Evolutionary conservation across 2,329 filamentous ascomycete genomes (phyloP).

Genomic region (Calonectria naviculata): DNA sequence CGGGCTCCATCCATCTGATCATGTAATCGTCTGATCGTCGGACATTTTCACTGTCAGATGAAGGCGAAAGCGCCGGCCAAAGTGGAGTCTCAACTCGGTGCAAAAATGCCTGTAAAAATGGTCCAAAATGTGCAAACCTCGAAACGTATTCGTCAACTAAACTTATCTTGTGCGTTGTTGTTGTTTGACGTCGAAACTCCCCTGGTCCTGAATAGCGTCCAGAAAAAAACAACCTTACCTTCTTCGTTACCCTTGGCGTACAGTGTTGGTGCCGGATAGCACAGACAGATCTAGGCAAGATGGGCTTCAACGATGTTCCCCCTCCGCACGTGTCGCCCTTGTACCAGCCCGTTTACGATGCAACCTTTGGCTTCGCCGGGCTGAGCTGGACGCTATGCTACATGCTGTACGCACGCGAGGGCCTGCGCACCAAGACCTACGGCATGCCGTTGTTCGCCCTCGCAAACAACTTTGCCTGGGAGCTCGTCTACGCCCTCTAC

Average conservation of each 20-base stretch:
- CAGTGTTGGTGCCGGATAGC: not conserved
- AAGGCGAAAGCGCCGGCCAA: not conserved
- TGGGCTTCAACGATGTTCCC: slow-evolving; percentile 22
- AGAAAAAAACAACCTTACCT: too few relatives aligned
- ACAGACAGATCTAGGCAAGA: not conserved
- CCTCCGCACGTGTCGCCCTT: slow-evolving; percentile 14
- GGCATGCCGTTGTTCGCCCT: slow-evolving; percentile 21
- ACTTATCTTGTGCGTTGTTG: too few relatives aligned
- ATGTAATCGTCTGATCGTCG: not conserved
- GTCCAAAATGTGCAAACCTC: not conserved
- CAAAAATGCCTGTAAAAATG: not conserved
- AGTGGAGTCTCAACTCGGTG: not conserved
- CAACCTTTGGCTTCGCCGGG: slow-evolving; percentile 22
- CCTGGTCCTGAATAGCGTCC: not conserved
- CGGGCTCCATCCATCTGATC: not conserved
- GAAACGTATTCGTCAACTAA: not conserved
- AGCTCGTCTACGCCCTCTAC: slow-evolving; percentile 10
- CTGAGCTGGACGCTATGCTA: slow-evolving; percentile 18
- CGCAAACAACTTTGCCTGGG: slow-evolving; percentile 21
- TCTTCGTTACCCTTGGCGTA: not conserved
- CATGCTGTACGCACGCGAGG: slow-evolving; percentile 14
- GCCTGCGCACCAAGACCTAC: slow-evolving; percentile 14
- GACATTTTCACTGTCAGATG: not conserved
- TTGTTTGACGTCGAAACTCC: not conserved
- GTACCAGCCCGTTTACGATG: slow-evolving; percentile 17